Evolutionary conservation across 2,329 filamentous ascomycete species (phyloP), one percentile per base, ranked within the genome.

Genomic region (Cladophialophora bantiana): DNA sequence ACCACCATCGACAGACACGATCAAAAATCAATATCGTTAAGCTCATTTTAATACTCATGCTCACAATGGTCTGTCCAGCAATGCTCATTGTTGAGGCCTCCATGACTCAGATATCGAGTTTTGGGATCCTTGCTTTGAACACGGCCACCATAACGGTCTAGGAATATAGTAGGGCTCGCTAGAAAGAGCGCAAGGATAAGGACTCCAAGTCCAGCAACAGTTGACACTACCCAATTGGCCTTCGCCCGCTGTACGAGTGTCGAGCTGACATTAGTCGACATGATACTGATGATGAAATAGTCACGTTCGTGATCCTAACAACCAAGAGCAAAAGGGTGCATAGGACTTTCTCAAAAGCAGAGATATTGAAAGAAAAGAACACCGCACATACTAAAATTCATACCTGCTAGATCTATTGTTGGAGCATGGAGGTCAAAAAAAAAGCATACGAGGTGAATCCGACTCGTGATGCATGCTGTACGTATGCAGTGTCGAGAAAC

Each of bases 31-130:
- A 45, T n/a, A 26, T 26, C 26, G 26, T 26, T 3, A 26, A 26
- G 2, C 26, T 26, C 26, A 26, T 26, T 2, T 3, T 26, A 26
- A 26, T 26, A 18, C 31, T 36, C 18, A 18, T 7, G 15, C 52
- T 34, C 34, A 55, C 52, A 34, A n/a, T 31, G 52, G 34, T 55
- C 34, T 20, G 31, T 34, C 52, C 52, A 55, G n/a, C 52, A 55
- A 20, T 35, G 52, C 31, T 55, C 31, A 20, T 55, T 55, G 52
- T 55, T 55, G 34, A 55, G 52, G 7, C 52, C 52, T 12, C 52
- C 52, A n/a, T 55, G 52, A 35, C 52, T 12, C 4, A 55, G 52
- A n/a, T 55, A 55, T n/a, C 34, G 31, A 15, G 10, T 35, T 31
- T 55, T 55, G 52, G 31, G 13, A 20, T 55, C 52, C 31, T 12